Evolutionary conservation across 2,329 filamentous ascomycete genomes (phyloP).

Genomic region (Phyllosticta citrichinensis): DNA sequence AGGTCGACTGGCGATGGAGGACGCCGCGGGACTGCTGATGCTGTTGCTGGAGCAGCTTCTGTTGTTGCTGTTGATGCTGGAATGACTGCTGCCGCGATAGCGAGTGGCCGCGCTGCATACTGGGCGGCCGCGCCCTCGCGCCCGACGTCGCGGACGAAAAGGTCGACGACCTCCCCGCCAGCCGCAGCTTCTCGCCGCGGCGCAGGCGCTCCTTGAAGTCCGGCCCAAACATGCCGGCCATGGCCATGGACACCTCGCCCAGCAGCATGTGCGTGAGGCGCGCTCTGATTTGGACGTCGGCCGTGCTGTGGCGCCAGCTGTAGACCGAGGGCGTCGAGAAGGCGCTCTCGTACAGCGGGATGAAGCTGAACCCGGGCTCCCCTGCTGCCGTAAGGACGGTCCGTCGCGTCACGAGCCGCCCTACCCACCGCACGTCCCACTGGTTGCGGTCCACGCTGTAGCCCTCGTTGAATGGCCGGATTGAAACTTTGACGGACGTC

Average conservation of each 20-base stretch:
- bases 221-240: not conserved
- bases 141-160: not conserved
- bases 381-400: not conserved
- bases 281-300: not conserved
- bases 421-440: not conserved
- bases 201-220: not conserved
- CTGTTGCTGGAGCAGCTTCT: not conserved
- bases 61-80: not conserved
- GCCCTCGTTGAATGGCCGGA: not conserved
- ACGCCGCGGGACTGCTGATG: not conserved
- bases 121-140: not conserved
- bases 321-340: not conserved
- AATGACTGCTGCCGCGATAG: not conserved
- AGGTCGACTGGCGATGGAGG: not conserved
- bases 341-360: not conserved
- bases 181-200: not conserved
- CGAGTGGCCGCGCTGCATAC: not conserved
- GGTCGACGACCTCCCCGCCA: not conserved
- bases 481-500: not conserved
- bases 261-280: not conserved
- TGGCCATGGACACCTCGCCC: not conserved
- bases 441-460: not conserved
- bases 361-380: not conserved
- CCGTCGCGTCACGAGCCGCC: not conserved
- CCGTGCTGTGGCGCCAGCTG: not conserved